Conservation (phyloP, 495 filamentous ascomycete genomes). For the Daldinia vernicosa region DNA sequence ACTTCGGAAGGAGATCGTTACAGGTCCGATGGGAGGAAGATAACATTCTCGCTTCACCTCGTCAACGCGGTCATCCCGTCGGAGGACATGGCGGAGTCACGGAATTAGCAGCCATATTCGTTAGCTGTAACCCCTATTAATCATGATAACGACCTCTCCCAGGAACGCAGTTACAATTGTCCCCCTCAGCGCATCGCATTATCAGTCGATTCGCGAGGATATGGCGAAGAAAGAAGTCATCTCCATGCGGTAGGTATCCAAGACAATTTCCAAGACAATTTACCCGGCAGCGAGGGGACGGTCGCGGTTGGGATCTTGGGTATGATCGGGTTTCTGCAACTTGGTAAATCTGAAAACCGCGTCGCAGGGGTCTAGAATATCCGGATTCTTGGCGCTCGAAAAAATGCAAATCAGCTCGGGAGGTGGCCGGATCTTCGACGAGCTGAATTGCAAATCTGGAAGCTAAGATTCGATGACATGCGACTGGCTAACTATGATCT, state of each 20-base stretch:
- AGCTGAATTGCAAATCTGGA: conserved; percentile 37
- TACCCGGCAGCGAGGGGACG: conserved; percentile 30
- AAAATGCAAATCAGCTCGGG: conserved; percentile 33
- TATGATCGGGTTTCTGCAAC: conserved; percentile 23
- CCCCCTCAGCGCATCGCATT: conserved; percentile 5
- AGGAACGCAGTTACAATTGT: conserved; percentile 2
- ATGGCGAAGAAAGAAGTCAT: conserved; percentile 2
- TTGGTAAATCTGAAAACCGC: conserved; percentile 26
- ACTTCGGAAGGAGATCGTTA: conserved; percentile 36
- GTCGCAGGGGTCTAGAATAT: conserved; percentile 33
- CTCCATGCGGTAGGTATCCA: conserved; percentile 22
- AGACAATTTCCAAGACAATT: conserved; percentile 25
- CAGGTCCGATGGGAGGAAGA: conserved; percentile 14
- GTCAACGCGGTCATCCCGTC: conserved; percentile 4
- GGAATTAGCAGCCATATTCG: conserved; percentile 22
- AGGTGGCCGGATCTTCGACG: conserved; percentile 30
- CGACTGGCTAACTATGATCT: conserved; percentile 17
- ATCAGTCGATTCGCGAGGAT: conserved; percentile 1
- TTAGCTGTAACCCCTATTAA: conserved; percentile 19
- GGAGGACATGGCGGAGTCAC: conserved; percentile 9
- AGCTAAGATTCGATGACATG: conserved; percentile 17
- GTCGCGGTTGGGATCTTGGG: conserved; percentile 19
- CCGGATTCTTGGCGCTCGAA: conserved; percentile 28
- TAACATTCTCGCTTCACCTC: conserved; percentile 16
- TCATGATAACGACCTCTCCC: conserved; percentile 13